Percentiles rank a stretch among this genome's conserved stretches.
phyloP scores from a whole-genome alignment of 768 basidiomycete species.

The Mrakia gelida region DNA sequence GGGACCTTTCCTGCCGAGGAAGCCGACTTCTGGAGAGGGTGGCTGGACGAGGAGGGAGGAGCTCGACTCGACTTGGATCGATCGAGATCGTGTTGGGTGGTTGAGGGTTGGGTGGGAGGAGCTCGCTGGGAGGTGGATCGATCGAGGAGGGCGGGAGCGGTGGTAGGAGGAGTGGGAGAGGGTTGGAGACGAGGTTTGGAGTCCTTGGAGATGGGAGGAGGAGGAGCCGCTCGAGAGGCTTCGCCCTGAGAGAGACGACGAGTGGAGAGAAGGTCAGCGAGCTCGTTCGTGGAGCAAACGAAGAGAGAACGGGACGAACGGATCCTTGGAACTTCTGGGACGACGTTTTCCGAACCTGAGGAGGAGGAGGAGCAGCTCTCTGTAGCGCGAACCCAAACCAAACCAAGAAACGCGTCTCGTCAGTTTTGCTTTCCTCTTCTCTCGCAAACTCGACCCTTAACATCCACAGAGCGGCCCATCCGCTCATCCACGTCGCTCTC shows the following conservation, averaged over 20 bases:
- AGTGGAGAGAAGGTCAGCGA: not conserved
- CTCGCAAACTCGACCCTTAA: too few species aligned
- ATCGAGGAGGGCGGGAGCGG: slow-evolving; percentile 43
- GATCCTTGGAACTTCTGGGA: not conserved
- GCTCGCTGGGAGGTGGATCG: slow-evolving; percentile 67
- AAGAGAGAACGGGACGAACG: not conserved
- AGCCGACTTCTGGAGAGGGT: slow-evolving; percentile 46
- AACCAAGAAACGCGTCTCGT: not conserved
- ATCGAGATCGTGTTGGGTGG: slow-evolving; percentile 36
- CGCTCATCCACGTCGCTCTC: not conserved
- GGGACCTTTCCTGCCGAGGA: slow-evolving; percentile 62
- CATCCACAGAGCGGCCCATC: too few species aligned
- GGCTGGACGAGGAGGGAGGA: slow-evolving; percentile 40
- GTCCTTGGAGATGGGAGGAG: slow-evolving; percentile 36
- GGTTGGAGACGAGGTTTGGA: slow-evolving; percentile 37
- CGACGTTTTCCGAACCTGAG: slow-evolving; percentile 18
- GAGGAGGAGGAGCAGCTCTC: slow-evolving; percentile 40
- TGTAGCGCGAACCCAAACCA: slow-evolving; percentile 23
- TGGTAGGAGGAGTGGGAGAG: slow-evolving; percentile 36
- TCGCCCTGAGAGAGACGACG: slow-evolving; percentile 12
- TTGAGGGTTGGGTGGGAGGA: slow-evolving; percentile 62
- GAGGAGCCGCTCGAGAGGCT: slow-evolving; percentile 38
- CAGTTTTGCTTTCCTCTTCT: not conserved
- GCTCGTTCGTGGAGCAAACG: too few species aligned
- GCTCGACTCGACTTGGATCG: slow-evolving; percentile 29